A percentile compares a stretch with the other conserved stretches of the same genome.
Evolutionary conservation across 2,329 filamentous ascomycete genomes (phyloP).

Genomic region (Aspergillus ruber): DNA sequence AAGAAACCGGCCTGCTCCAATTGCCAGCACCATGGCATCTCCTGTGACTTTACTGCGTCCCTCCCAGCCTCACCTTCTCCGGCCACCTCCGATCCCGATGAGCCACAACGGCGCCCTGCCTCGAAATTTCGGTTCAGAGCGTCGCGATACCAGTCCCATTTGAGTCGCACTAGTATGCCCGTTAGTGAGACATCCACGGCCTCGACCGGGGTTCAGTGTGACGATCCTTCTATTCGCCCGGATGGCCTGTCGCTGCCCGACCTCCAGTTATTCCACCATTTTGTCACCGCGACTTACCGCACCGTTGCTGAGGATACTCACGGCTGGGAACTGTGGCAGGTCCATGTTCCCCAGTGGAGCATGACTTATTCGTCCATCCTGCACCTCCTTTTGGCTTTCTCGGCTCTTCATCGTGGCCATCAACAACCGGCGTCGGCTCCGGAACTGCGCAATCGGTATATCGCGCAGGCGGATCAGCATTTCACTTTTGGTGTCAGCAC

Average conservation of each 20-base stretch:
- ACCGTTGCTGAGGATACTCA: conserved; percentile 17
- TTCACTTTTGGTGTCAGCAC: conserved; percentile 30
- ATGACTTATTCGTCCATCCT: conserved; percentile 25
- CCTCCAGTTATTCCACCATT: conserved; percentile 28
- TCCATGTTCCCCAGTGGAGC: conserved; percentile 25
- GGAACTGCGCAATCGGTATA: conserved; percentile 9
- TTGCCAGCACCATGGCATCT: conserved; percentile 21
- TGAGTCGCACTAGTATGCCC: not conserved
- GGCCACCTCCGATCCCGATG: conserved; percentile 1
- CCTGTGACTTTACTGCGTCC: conserved; percentile 17
- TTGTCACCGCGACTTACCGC: conserved; percentile 16
- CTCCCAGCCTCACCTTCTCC: not conserved
- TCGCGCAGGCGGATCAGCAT: conserved; percentile 24
- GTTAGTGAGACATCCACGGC: not conserved
- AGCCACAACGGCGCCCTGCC: conserved; percentile 8
- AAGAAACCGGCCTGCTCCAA: conserved; percentile 24
- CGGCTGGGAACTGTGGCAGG: conserved; percentile 22
- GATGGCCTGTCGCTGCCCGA: conserved; percentile 14
- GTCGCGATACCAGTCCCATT: not conserved
- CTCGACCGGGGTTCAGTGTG: conserved; percentile 1
- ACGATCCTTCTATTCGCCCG: conserved; percentile 2
- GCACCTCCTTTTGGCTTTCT: conserved; percentile 27
- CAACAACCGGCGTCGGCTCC: conserved; percentile 11
- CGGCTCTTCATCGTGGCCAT: conserved; percentile 22
- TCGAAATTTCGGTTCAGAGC: conserved; percentile 3